Conservation (phyloP, 257 asterid species). For the Plantago major region DNA sequence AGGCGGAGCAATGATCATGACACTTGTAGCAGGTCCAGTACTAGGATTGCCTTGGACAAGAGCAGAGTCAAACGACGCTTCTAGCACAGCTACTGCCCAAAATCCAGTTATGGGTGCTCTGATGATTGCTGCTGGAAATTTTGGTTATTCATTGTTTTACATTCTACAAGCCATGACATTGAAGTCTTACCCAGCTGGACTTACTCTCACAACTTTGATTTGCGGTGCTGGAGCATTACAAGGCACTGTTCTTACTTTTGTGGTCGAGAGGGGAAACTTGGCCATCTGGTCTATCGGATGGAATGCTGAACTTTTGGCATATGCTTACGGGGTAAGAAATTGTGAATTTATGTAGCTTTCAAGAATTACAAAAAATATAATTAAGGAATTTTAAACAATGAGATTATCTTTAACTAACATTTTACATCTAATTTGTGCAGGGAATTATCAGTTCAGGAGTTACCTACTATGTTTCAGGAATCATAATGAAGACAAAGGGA, state of each 20-base stretch:
- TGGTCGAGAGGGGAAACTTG: constrained; percentile 28
- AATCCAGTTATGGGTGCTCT: constrained; percentile 33
- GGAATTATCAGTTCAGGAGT: constrained; percentile 23
- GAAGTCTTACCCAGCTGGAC: constrained; percentile 41
- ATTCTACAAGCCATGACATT: constrained; percentile 38
- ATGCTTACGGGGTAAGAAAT: constrained; percentile 35
- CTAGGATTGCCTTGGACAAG: constrained; percentile 40
- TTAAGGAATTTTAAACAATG: neutral
- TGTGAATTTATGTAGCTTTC: neutral
- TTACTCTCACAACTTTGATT: constrained; percentile 38
- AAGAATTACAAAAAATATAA: too few species aligned
- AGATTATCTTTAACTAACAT: neutral
- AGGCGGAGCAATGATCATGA: constrained; percentile 51
- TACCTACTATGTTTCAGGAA: constrained; percentile 20
- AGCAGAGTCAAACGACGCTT: constrained; percentile 4
- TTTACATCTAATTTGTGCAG: constrained; percentile 22
- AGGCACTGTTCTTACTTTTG: constrained; percentile 27
- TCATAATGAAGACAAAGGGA: constrained; percentile 25
- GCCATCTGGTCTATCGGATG: constrained; percentile 34
- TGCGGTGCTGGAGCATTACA: constrained; percentile 38
- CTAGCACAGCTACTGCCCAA: constrained; percentile 11
- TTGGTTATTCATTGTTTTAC: constrained; percentile 37
- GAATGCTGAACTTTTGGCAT: constrained; percentile 30
- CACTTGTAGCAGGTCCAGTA: constrained; percentile 35
- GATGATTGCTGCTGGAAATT: constrained; percentile 37